Evolutionary conservation across 1,139 yeast species (phyloP).

Genomic region (Blastobotrys ciferrii): DNA sequence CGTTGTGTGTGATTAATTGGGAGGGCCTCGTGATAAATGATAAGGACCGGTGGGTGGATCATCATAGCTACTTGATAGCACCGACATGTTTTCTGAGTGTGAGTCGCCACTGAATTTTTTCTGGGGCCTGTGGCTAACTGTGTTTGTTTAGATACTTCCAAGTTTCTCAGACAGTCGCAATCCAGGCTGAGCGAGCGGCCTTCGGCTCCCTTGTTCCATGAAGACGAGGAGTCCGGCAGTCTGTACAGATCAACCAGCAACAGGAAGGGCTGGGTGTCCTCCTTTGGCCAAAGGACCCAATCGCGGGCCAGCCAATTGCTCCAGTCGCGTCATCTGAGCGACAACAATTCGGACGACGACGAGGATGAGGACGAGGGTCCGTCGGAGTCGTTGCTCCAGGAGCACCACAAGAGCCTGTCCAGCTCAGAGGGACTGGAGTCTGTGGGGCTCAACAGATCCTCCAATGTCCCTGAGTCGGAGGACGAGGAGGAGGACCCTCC

Average conservation of each 20-base stretch:
- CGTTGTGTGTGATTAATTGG: neutral
- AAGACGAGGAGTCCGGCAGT: slow-evolving; percentile 25
- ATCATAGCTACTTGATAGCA: neutral
- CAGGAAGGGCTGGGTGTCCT: slow-evolving; percentile 24
- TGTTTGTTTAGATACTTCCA: slow-evolving; percentile 36
- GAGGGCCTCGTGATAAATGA: slow-evolving; percentile 1
- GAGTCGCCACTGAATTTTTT: slow-evolving; percentile 15
- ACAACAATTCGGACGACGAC: slow-evolving; percentile 14
- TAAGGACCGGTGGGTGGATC: neutral
- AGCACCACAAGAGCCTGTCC: neutral
- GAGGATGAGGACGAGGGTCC: slow-evolving; percentile 11
- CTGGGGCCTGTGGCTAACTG: neutral
- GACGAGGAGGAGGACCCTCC: slow-evolving; percentile 25
- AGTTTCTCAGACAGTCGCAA: slow-evolving; percentile 40
- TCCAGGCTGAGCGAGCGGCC: slow-evolving; percentile 27
- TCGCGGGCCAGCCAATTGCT: slow-evolving; percentile 3
- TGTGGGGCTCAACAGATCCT: slow-evolving; percentile 2
- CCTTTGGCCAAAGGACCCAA: slow-evolving; percentile 19
- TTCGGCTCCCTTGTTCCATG: slow-evolving; percentile 36
- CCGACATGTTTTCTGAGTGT: slow-evolving; percentile 33
- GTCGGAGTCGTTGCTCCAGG: slow-evolving; percentile 2
- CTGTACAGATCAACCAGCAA: slow-evolving; percentile 16
- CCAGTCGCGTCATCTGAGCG: slow-evolving; percentile 2
- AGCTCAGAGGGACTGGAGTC: slow-evolving; percentile 1
- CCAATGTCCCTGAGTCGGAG: slow-evolving; percentile 5